Conservation (phyloP, 2,329 filamentous ascomycete species). For the Akanthomyces dipterigenus region DNA sequence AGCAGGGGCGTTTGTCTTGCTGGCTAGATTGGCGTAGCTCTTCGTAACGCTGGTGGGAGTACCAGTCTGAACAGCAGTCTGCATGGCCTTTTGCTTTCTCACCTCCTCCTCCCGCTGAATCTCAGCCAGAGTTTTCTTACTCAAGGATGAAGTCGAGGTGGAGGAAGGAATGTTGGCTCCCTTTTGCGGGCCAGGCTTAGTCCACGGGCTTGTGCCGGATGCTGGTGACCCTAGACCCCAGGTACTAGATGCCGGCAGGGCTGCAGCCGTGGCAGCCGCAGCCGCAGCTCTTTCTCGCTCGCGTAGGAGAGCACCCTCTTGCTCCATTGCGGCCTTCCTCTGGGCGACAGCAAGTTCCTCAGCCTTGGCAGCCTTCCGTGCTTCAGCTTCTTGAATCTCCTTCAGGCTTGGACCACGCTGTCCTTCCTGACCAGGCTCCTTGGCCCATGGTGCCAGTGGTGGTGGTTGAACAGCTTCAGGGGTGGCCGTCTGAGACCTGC, state of each 20-base stretch:
- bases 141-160: conserved; percentile 20
- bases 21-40: conserved; percentile 89
- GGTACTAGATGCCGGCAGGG: conserved; percentile 79
- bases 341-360: conserved; percentile 75
- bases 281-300: conserved; percentile 54
- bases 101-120: conserved; percentile 95
- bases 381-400: conserved; percentile 94
- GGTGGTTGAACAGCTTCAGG: conserved; percentile 57
- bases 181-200: conserved; percentile 52
- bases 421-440: conserved; percentile 62
- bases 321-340: conserved; percentile 72
- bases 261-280: conserved; percentile 56
- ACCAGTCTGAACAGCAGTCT: conserved; percentile 41
- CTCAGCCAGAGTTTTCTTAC: conserved; percentile 88
- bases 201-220: conserved; percentile 59
- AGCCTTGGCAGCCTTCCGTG: conserved; percentile 81
- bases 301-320: conserved; percentile 57
- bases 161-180: conserved; percentile 17
- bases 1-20: conserved; percentile 50
- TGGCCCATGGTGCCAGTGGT: conserved; percentile 90
- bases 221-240: conserved; percentile 79
- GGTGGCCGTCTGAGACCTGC: conserved; percentile 69
- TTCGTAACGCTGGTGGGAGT: conserved; percentile 57
- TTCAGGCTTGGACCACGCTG: conserved; percentile 86
- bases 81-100: conserved; percentile 69